Evolutionary conservation across 75 land plant genomes (phyloP).

Genomic region (Pseudotsuga menziesii): DNA sequence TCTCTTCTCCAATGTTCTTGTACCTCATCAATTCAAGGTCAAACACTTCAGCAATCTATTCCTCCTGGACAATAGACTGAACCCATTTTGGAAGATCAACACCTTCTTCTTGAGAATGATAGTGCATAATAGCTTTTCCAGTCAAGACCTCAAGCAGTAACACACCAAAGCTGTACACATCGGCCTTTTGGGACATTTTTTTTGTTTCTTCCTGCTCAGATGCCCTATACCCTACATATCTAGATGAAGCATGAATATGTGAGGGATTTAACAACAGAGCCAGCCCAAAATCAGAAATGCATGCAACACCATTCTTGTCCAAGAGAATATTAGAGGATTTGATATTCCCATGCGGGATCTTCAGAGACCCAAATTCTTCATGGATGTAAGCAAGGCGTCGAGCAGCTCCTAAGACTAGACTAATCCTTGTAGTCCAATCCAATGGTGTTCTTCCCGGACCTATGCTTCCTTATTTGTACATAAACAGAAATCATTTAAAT

Average conservation of each 20-base stretch:
- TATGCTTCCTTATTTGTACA: conserved; percentile 38
- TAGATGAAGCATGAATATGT: conserved; percentile 37
- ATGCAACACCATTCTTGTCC: conserved; percentile 69
- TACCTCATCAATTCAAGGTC: conserved; percentile 73
- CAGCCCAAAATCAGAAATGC: conserved; percentile 77
- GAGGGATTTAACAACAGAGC: conserved; percentile 53
- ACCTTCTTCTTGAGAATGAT: conserved; percentile 16
- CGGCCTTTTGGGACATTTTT: conserved; percentile 60
- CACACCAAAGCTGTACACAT: conserved; percentile 84
- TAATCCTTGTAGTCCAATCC: conserved; percentile 79
- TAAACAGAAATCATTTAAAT: no score
- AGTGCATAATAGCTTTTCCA: conserved; percentile 59
- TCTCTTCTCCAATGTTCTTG: conserved; percentile 75
- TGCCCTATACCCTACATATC: conserved; percentile 78
- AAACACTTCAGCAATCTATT: conserved; percentile 95
- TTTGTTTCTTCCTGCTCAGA: conserved; percentile 63
- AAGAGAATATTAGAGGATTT: conserved; percentile 81
- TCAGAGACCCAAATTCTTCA: conserved; percentile 39
- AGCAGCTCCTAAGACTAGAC: conserved; percentile 67
- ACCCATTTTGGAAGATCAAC: conserved; percentile 88
- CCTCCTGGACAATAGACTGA: conserved; percentile 67
- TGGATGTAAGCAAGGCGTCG: conserved; percentile 69
- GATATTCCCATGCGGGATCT: conserved; percentile 78
- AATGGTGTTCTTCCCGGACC: conserved; percentile 76
- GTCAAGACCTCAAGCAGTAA: conserved; percentile 79